These are phyloP conservation scores for Styphnolobium japonicum DNA, from an alignment of 306 rosid species.

Conservation along the genomic window DNA sequence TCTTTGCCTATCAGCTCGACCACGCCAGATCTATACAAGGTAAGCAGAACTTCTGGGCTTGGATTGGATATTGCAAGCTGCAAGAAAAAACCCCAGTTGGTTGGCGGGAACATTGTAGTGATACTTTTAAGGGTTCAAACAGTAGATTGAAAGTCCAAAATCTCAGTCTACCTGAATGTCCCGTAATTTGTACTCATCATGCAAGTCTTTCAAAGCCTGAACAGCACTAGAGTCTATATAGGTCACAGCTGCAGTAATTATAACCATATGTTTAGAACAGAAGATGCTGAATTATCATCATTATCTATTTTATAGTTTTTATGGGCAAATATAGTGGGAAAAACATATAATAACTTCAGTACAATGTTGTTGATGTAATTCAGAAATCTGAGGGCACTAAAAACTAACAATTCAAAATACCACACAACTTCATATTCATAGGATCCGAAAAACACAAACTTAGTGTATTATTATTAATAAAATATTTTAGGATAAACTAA, in stretches of 20 bases:
- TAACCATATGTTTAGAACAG: conserved; percentile 11
- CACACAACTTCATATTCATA: not conserved
- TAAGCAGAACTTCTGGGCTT: conserved; percentile 72
- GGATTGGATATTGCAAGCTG: conserved; percentile 95
- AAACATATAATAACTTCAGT: not conserved
- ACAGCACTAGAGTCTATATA: conserved; percentile 92
- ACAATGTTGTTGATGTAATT: not conserved
- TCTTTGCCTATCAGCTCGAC: conserved; percentile 92
- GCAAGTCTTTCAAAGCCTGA: conserved; percentile 85
- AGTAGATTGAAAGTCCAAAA: not conserved
- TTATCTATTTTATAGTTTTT: not conserved
- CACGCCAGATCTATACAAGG: conserved; percentile 68
- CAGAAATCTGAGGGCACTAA: not conserved
- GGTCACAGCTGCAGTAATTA: conserved; percentile 79
- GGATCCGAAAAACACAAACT: not conserved
- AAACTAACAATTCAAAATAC: not conserved
- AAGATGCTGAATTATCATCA: not conserved
- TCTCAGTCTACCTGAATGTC: conserved; percentile 66
- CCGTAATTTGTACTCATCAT: conserved; percentile 85
- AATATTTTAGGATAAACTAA: not conserved
- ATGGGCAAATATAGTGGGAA: conserved; percentile 16
- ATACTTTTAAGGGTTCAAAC: not conserved
- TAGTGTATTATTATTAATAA: not conserved
- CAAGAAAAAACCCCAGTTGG: conserved; percentile 23
- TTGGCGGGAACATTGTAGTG: not conserved